These are phyloP conservation scores for Brassica incana DNA, from an alignment of 345 rosid species.

Conservation along the genomic window DNA sequence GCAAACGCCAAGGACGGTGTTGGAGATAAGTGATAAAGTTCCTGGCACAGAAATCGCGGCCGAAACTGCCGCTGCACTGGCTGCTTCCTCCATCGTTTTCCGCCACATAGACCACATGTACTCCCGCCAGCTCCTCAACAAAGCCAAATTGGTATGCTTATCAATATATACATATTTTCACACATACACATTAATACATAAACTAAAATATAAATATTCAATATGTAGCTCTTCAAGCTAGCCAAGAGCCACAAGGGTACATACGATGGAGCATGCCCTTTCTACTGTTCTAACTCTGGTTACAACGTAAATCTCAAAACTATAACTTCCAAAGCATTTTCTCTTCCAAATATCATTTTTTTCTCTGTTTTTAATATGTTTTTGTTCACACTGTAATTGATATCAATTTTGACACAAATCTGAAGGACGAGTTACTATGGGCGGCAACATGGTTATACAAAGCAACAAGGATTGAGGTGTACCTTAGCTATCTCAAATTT, in stretches of 20 bases:
- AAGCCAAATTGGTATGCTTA: conserved; percentile 60
- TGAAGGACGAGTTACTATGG: conserved; percentile 91
- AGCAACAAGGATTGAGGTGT: conserved; percentile 49
- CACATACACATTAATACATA: not conserved
- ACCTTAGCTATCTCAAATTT: conserved; percentile 50
- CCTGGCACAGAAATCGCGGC: conserved; percentile 91
- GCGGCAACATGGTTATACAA: conserved; percentile 83
- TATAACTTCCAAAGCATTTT: not conserved
- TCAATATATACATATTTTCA: not conserved
- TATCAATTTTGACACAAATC: not conserved
- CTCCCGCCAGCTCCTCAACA: conserved; percentile 74
- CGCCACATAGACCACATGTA: conserved; percentile 50
- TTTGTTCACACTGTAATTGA: conserved; percentile 3
- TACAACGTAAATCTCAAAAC: conserved; percentile 53
- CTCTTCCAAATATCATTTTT: not conserved
- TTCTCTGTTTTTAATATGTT: not conserved
- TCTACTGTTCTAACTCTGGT: conserved; percentile 92
- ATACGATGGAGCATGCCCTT: conserved; percentile 93
- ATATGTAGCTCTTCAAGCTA: conserved; percentile 62
- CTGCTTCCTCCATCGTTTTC: conserved; percentile 76
- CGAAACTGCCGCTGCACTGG: conserved; percentile 79
- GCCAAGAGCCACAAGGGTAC: conserved; percentile 71
- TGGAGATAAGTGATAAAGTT: conserved; percentile 44
- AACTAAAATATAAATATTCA: not conserved
- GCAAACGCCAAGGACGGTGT: conserved; percentile 69